phyloP scores from a whole-genome alignment of 2,329 filamentous ascomycete genomes.

The Lecanicillium sp. region DNA sequence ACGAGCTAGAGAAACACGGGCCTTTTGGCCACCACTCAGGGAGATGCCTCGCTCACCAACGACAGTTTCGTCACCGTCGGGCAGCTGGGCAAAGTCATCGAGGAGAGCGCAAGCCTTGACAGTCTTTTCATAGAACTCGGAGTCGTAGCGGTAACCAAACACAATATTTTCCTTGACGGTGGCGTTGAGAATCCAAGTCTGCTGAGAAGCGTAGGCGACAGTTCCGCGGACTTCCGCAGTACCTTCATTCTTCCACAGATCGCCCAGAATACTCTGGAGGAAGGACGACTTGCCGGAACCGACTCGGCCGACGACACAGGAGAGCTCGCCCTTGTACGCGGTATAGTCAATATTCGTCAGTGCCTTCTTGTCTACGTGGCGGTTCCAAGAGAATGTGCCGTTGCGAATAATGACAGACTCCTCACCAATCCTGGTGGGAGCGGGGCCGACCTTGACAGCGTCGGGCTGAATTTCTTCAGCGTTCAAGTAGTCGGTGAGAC shows the following conservation, averaged over 20 bases:
- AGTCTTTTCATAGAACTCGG: slow-evolving; percentile 89
- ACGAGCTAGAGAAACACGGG: slow-evolving; percentile 81
- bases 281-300: slow-evolving; percentile 92
- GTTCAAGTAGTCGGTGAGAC: slow-evolving; percentile 76
- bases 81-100: slow-evolving; percentile 86
- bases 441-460: slow-evolving; percentile 64
- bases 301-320: slow-evolving; percentile 90
- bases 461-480: slow-evolving; percentile 87
- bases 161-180: slow-evolving; percentile 96
- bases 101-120: slow-evolving; percentile 83
- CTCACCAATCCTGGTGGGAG: slow-evolving; percentile 72
- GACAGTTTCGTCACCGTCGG: slow-evolving; percentile 93
- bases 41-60: slow-evolving; percentile 97
- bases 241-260: slow-evolving; percentile 84
- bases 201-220: slow-evolving; percentile 87
- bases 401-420: slow-evolving; percentile 79
- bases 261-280: slow-evolving; percentile 79
- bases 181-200: slow-evolving; percentile 96
- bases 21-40: slow-evolving; percentile 91
- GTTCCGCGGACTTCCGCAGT: slow-evolving; percentile 75
- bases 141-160: slow-evolving; percentile 91
- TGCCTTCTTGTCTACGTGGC: slow-evolving; percentile 63
- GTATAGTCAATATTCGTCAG: slow-evolving; percentile 82
- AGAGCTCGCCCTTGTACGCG: slow-evolving; percentile 86
- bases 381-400: slow-evolving; percentile 92